Conservation (phyloP, 768 basidiomycete genomes). For the Trametes cubensis region DNA sequence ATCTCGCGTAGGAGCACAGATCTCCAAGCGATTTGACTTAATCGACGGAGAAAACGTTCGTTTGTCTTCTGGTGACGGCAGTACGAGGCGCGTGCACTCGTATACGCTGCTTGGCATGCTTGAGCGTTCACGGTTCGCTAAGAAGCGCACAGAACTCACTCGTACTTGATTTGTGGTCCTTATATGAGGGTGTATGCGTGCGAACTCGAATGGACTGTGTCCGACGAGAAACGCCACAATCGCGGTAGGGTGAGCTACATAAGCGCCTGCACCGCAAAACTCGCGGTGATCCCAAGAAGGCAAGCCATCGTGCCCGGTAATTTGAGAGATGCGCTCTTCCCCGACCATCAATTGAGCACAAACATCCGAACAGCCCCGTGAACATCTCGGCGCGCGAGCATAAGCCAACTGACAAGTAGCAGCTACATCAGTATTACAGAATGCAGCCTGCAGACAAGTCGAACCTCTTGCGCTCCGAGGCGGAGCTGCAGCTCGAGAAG, state of each 20-base stretch:
- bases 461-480: conserved; percentile 74
- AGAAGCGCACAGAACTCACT: no score
- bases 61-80: conserved; percentile 1
- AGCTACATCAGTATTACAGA: not conserved
- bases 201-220: no score
- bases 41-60: conserved; percentile 2
- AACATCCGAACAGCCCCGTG: not conserved
- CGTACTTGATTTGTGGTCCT: no score
- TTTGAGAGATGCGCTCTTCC: not conserved
- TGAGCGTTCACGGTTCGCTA: no score
- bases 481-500: conserved; percentile 64
- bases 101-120: no score
- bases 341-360: conserved; percentile 14
- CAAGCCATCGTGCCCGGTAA: not conserved
- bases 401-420: not conserved
- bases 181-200: no score
- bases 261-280: conserved; percentile 13
- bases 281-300: conserved; percentile 10
- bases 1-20: conserved; percentile 14
- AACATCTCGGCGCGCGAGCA: not conserved
- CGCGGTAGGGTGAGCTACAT: not conserved
- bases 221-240: not conserved
- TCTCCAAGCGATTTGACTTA: conserved; percentile 12
- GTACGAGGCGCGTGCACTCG: not conserved
- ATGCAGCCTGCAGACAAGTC: conserved; percentile 33